Conservation (phyloP, 2,329 filamentous ascomycete genomes). For the Trematosphaeria pertusa region DNA sequence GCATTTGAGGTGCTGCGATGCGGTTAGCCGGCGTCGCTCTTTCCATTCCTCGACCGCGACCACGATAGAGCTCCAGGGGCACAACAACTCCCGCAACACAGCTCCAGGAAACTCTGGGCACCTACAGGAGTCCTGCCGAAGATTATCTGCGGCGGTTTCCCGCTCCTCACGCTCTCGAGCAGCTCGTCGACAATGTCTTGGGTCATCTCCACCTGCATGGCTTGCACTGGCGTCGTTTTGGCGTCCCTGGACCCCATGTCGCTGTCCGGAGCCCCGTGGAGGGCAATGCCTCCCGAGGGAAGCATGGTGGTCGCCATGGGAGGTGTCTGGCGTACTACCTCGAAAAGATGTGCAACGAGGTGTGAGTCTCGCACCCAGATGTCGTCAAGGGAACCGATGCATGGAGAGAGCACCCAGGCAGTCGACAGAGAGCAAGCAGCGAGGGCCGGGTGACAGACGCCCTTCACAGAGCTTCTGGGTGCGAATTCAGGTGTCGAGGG, state of each 20-base stretch:
- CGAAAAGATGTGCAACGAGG: conserved; percentile 32
- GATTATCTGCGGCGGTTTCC: conserved; percentile 46
- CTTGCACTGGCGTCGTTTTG: conserved; percentile 41
- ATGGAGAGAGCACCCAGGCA: conserved; percentile 50
- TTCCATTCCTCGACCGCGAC: conserved; percentile 18
- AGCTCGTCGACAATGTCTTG: conserved; percentile 51
- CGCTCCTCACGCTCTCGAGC: conserved; percentile 44
- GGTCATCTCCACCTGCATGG: conserved; percentile 52
- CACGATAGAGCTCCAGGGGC: conserved; percentile 5
- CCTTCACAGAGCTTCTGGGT: conserved; percentile 34
- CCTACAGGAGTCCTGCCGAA: conserved; percentile 51
- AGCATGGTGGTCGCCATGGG: conserved; percentile 41
- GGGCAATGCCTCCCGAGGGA: conserved; percentile 42
- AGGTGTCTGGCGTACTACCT: conserved; percentile 15
- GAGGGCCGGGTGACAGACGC: conserved; percentile 27
- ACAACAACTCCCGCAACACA: conserved; percentile 15
- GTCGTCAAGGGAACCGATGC: conserved; percentile 46
- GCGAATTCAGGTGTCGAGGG: conserved; percentile 33
- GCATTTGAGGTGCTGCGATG: conserved; percentile 58
- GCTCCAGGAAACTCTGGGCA: conserved; percentile 21
- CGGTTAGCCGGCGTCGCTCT: conserved; percentile 38
- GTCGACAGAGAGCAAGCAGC: conserved; percentile 34
- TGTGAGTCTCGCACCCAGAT: conserved; percentile 44
- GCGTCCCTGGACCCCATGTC: conserved; percentile 42
- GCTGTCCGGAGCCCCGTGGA: conserved; percentile 48